Conservation (phyloP, 805 yeast species). For the Zygoascus bituminiphila region DNA sequence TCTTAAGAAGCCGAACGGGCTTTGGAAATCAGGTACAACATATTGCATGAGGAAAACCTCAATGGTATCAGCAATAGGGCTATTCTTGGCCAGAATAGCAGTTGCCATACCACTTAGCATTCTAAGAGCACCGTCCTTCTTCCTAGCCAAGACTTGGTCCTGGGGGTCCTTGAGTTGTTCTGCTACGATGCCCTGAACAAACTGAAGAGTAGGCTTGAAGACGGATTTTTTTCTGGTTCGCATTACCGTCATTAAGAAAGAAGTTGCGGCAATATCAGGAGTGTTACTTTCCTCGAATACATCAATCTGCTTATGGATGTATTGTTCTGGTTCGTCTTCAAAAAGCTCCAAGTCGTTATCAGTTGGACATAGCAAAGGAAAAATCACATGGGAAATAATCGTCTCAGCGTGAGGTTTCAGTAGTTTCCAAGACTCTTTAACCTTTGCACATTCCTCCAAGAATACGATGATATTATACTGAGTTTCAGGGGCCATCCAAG, state of each 20-base stretch:
- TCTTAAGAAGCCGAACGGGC: slow-evolving; percentile 55
- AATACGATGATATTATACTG: slow-evolving; percentile 59
- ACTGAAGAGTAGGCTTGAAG: slow-evolving; percentile 36
- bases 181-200: slow-evolving; percentile 43
- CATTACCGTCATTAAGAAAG: slow-evolving; percentile 63
- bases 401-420: slow-evolving; percentile 58
- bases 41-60: slow-evolving; percentile 55
- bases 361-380: slow-evolving; percentile 65
- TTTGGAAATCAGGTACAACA: slow-evolving; percentile 64
- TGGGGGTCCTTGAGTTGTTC: slow-evolving; percentile 29
- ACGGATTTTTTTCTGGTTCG: slow-evolving; percentile 44
- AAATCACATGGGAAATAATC: slow-evolving; percentile 62
- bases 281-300: slow-evolving; percentile 49
- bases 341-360: slow-evolving; percentile 62
- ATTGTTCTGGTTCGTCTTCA: slow-evolving; percentile 84
- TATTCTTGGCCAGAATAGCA: slow-evolving; percentile 44
- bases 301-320: slow-evolving; percentile 65
- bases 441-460: slow-evolving; percentile 50
- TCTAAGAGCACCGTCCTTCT: slow-evolving; percentile 72
- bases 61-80: slow-evolving; percentile 55
- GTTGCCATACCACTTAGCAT: slow-evolving; percentile 63
- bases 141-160: slow-evolving; percentile 39
- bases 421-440: slow-evolving; percentile 55
- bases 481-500: slow-evolving; percentile 65
- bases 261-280: slow-evolving; percentile 74